phyloP scores from a whole-genome alignment of 345 rosid species.

The Gossypium arboreum region DNA sequence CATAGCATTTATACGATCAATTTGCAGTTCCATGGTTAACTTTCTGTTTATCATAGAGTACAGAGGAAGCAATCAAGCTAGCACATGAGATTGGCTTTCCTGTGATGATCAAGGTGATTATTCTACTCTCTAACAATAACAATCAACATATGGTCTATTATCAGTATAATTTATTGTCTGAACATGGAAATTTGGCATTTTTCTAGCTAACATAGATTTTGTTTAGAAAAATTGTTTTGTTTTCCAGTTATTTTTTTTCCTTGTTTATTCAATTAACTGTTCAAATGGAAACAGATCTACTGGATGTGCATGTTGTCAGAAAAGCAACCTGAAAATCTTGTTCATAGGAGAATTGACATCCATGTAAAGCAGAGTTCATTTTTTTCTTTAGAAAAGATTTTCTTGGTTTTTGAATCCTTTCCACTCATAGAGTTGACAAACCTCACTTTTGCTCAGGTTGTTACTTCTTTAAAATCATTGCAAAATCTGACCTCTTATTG shows the following conservation, averaged over 20 bases:
- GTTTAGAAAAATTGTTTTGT: background rate
- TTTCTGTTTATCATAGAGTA: constrained; percentile 49
- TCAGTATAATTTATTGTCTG: constrained; percentile 6
- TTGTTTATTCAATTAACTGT: background rate
- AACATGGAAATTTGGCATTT: background rate
- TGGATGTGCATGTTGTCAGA: background rate
- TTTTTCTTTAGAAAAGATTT: too few relatives aligned
- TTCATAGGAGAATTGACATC: background rate
- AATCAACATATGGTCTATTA: background rate
- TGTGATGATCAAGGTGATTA: constrained; percentile 90
- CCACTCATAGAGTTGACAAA: background rate
- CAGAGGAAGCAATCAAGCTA: constrained; percentile 84
- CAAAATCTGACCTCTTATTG: background rate
- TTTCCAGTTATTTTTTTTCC: background rate
- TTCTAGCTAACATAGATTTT: background rate
- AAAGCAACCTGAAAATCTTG: background rate
- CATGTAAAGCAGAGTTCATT: too few relatives aligned
- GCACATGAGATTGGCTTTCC: constrained; percentile 91
- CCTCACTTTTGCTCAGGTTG: background rate
- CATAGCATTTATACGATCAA: background rate
- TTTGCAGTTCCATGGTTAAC: background rate
- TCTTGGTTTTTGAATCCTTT: background rate
- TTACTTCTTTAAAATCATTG: background rate
- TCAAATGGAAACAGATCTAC: background rate
- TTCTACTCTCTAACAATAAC: background rate